Evolutionary conservation across 352 stramenopile species (phyloP).

Genomic region (Pelagophyceae sp.): DNA sequence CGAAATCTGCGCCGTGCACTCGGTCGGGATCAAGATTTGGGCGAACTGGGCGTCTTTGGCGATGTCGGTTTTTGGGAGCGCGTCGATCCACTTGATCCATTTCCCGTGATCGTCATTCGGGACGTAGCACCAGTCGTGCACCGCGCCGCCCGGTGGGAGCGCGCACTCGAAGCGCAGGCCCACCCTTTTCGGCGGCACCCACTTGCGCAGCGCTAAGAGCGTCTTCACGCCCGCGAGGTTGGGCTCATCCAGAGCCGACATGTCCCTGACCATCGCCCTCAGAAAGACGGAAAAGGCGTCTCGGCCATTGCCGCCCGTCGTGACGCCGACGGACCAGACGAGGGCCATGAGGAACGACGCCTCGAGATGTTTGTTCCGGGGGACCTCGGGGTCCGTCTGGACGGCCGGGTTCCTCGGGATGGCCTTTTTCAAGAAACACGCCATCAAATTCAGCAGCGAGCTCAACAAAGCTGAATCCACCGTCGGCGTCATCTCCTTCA

Average conservation of each 20-base stretch:
- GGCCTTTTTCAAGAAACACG: constrained; percentile 32
- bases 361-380: constrained; percentile 40
- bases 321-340: constrained; percentile 76
- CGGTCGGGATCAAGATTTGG: constrained; percentile 82
- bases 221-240: constrained; percentile 52
- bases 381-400: neutral
- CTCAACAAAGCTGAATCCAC: constrained; percentile 77
- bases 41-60: constrained; percentile 63
- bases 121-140: neutral
- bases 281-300: neutral
- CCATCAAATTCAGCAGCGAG: constrained; percentile 62
- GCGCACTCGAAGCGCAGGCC: neutral
- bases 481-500: constrained; percentile 67
- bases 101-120: constrained; percentile 64
- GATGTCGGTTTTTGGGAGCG: constrained; percentile 71
- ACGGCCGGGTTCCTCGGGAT: neutral
- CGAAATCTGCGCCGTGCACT: constrained; percentile 77
- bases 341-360: constrained; percentile 75
- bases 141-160: neutral
- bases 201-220: neutral
- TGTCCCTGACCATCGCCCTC: neutral
- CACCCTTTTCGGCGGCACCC: neutral
- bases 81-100: constrained; percentile 77
- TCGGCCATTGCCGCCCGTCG: constrained; percentile 66
- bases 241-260: constrained; percentile 36